Percentiles rank a stretch among this genome's conserved stretches.
Evolutionary conservation across 768 basidiomycete genomes (phyloP).

Genomic region (Hygrocybe coccinea): DNA sequence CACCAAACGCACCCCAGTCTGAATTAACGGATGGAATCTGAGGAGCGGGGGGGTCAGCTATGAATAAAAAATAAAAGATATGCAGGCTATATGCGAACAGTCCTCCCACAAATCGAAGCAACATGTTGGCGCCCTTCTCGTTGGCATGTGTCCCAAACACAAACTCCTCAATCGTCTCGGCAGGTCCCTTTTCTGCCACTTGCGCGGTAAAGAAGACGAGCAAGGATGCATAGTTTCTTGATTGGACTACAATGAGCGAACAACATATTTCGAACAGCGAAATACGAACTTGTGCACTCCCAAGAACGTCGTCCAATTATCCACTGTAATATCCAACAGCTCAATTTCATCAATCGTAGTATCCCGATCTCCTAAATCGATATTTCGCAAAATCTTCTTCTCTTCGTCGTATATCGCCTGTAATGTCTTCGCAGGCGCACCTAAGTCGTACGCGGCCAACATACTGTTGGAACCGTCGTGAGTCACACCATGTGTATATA

Average conservation of each 20-base stretch:
- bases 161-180: conserved; percentile 43
- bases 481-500: not conserved
- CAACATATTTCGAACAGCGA: not conserved
- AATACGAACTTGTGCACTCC: conserved; percentile 42
- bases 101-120: conserved; percentile 32
- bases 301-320: conserved; percentile 49
- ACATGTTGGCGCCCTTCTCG: conserved; percentile 31
- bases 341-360: conserved; percentile 20
- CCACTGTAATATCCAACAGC: conserved; percentile 16
- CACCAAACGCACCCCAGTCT: conserved; percentile 44
- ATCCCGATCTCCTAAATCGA: conserved; percentile 36
- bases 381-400: conserved; percentile 32
- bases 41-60: not conserved
- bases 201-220: conserved; percentile 39
- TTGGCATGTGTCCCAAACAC: conserved; percentile 37
- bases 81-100: conserved; percentile 27
- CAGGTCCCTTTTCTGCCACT: conserved; percentile 34
- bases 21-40: conserved; percentile 56
- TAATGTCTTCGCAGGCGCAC: conserved; percentile 42
- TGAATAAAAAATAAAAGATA: conserved; percentile 8
- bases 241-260: not conserved
- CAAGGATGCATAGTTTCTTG: conserved; percentile 38
- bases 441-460: conserved; percentile 53
- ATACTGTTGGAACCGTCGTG: too few relatives aligned
- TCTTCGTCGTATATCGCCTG: conserved; percentile 43